phyloP scores from a whole-genome alignment of 1,139 yeast genomes.

The Hemisphaericaspora lyxosophila region DNA sequence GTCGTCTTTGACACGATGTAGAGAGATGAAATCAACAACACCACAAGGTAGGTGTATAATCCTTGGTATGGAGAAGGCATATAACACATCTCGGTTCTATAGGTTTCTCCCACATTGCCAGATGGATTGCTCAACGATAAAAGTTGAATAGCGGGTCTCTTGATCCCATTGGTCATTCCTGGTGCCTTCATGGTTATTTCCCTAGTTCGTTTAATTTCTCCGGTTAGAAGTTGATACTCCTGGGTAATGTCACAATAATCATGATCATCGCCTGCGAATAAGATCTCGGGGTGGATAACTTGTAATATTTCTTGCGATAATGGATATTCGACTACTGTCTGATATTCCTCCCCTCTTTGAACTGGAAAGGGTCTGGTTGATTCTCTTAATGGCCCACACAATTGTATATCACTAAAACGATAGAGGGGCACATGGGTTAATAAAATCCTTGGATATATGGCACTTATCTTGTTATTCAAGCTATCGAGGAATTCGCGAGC shows the following conservation, averaged over 20 bases:
- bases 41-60: constrained; percentile 6
- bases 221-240: constrained; percentile 36
- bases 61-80: constrained; percentile 63
- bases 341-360: constrained; percentile 62
- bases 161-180: constrained; percentile 91
- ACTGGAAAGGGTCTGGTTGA: constrained; percentile 61
- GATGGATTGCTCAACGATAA: constrained; percentile 63
- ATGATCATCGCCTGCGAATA: constrained; percentile 95
- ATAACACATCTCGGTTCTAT: constrained; percentile 61
- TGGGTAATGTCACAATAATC: constrained; percentile 86
- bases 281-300: constrained; percentile 58
- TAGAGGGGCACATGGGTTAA: constrained; percentile 56
- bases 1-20: neutral
- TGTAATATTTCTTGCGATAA: constrained; percentile 57
- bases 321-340: constrained; percentile 52
- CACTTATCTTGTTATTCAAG: constrained; percentile 20
- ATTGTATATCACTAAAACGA: constrained; percentile 29
- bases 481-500: constrained; percentile 21
- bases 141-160: constrained; percentile 81
- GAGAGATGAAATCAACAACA: constrained; percentile 4
- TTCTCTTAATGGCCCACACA: constrained; percentile 51
- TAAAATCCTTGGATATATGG: constrained; percentile 60
- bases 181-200: constrained; percentile 88
- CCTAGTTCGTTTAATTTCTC: constrained; percentile 39
- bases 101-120: constrained; percentile 15